A percentile compares a stretch with the other conserved stretches of the same genome.
These are phyloP conservation scores for Ilex aquifolium DNA, from an alignment of 257 asterid species.

Conservation along the genomic window DNA sequence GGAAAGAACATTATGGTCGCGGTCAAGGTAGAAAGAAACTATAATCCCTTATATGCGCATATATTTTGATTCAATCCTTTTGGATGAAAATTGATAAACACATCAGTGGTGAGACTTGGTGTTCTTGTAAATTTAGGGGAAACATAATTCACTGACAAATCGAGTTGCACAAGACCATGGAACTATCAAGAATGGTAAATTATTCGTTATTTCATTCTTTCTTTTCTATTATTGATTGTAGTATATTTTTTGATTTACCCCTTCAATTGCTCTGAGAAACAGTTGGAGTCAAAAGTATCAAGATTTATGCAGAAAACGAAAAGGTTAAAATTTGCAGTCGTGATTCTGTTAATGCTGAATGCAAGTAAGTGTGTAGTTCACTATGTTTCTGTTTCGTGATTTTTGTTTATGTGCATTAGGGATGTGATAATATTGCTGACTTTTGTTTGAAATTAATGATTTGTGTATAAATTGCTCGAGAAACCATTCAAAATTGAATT, in stretches of 20 bases:
- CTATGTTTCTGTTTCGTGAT: not conserved
- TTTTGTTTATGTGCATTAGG: not conserved
- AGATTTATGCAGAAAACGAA: constrained; percentile 41
- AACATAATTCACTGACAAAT: constrained; percentile 21
- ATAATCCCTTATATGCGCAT: too few relatives aligned
- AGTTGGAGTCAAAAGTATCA: constrained; percentile 31
- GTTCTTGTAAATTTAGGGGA: constrained; percentile 29
- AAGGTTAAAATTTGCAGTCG: constrained; percentile 14
- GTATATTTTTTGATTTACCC: too few relatives aligned
- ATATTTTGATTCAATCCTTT: too few relatives aligned
- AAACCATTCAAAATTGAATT: too few relatives aligned
- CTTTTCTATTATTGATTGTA: not conserved
- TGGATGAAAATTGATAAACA: too few relatives aligned
- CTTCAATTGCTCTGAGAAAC: not conserved
- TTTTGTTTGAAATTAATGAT: too few relatives aligned
- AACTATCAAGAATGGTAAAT: constrained; percentile 33
- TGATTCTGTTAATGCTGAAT: constrained; percentile 22
- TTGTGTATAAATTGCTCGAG: too few relatives aligned
- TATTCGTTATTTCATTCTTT: not conserved
- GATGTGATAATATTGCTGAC: too few relatives aligned
- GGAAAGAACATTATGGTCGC: too few relatives aligned
- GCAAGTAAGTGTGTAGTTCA: constrained; percentile 29
- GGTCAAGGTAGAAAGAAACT: too few relatives aligned
- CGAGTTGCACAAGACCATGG: constrained; percentile 25
- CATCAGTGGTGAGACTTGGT: not conserved